These are phyloP conservation scores for Cucurbita moschata DNA, from an alignment of 306 rosid species.

Conservation along the genomic window DNA sequence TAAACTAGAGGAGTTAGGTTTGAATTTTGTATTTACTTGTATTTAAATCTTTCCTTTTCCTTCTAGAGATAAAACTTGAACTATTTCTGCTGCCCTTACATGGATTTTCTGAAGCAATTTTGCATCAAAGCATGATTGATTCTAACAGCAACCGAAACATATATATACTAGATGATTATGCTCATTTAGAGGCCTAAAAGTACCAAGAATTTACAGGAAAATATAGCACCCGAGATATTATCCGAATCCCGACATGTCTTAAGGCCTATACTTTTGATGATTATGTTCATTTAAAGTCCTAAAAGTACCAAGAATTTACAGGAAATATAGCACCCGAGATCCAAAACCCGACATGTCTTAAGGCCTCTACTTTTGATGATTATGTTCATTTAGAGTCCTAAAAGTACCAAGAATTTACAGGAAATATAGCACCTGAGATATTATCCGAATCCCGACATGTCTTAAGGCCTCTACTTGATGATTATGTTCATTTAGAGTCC, in stretches of 20 bases:
- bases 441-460: too few species aligned
- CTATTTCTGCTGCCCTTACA: neutral
- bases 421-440: neutral
- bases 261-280: neutral
- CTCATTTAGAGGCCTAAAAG: neutral
- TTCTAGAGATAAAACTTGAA: neutral
- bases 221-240: neutral
- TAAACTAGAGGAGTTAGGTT: slow-evolving; percentile 5
- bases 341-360: neutral
- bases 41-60: slow-evolving; percentile 4
- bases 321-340: neutral
- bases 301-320: neutral
- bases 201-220: neutral
- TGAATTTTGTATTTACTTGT: slow-evolving; percentile 12
- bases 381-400: too few species aligned
- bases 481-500: neutral
- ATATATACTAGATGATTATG: neutral
- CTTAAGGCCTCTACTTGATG: neutral
- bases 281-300: neutral
- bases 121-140: neutral
- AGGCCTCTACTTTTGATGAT: neutral
- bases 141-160: too few species aligned
- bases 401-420: neutral
- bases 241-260: too few species aligned
- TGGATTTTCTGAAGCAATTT: neutral